phyloP scores from a whole-genome alignment of 1,139 yeast species.

The Yarrowia galli region DNA sequence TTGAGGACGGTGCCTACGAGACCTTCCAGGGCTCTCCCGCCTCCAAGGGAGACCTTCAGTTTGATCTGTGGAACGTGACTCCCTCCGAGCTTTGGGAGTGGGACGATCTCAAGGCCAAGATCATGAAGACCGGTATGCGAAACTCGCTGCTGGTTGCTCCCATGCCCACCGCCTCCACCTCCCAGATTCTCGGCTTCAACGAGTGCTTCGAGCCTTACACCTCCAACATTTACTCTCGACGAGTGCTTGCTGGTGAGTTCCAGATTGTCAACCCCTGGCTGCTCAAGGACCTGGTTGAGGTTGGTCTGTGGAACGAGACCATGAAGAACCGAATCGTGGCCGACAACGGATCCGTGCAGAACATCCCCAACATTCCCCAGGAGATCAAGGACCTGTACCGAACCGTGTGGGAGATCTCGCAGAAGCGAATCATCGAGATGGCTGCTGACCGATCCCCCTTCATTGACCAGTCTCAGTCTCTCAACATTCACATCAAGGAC shows the following conservation, averaged over 20 bases:
- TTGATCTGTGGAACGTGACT: conserved; percentile 78
- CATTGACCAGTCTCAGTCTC: conserved; percentile 92
- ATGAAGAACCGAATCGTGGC: conserved; percentile 83
- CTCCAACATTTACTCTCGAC: conserved; percentile 83
- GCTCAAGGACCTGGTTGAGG: conserved; percentile 78
- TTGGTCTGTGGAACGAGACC: conserved; percentile 80
- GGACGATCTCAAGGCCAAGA: conserved; percentile 68
- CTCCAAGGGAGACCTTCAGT: conserved; percentile 77
- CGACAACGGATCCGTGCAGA: conserved; percentile 86
- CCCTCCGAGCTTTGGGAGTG: conserved; percentile 80
- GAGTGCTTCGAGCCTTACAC: conserved; percentile 94
- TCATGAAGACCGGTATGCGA: conserved; percentile 71
- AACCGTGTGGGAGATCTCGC: conserved; percentile 97
- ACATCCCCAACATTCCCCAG: conserved; percentile 75
- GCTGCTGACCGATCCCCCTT: conserved; percentile 95
- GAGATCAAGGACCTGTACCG: conserved; percentile 81
- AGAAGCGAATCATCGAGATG: conserved; percentile 86
- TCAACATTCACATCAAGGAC: conserved; percentile 82
- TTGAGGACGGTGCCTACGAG: conserved; percentile 68
- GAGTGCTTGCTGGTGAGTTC: conserved; percentile 88
- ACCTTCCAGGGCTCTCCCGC: conserved; percentile 83
- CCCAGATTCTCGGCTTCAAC: conserved; percentile 86
- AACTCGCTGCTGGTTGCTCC: conserved; percentile 88
- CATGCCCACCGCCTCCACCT: conserved; percentile 95
- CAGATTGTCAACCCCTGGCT: conserved; percentile 87